Conservation (phyloP, 129 eudicot genomes). For the Pseudognaphalium luteoalbum region DNA sequence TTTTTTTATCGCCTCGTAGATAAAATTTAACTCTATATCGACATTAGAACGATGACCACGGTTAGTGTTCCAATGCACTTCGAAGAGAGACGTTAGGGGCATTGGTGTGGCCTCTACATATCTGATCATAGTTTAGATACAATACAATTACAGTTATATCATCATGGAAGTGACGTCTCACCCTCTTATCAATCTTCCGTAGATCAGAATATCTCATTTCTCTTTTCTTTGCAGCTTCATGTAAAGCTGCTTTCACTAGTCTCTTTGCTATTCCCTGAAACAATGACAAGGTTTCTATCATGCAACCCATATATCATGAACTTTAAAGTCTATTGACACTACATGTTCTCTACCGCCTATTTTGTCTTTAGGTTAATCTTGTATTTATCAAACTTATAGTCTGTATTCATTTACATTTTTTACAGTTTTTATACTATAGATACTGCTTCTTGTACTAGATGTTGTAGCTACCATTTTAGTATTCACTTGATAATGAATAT, state of each 20-base stretch:
- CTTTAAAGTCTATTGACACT: not conserved
- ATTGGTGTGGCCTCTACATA: constrained; percentile 39
- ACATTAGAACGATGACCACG: constrained; percentile 8
- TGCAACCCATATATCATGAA: not conserved
- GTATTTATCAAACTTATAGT: not conserved
- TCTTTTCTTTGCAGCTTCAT: constrained; percentile 66
- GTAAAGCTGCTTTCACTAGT: constrained; percentile 68
- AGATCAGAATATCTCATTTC: constrained; percentile 74
- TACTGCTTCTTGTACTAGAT: not conserved
- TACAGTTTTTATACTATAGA: not conserved
- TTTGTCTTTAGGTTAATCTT: constrained; percentile 14
- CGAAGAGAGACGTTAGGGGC: constrained; percentile 49
- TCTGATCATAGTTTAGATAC: constrained; percentile 59
- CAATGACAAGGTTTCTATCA: not conserved
- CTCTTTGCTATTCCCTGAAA: constrained; percentile 68
- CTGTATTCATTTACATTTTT: not conserved
- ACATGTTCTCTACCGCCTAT: not conserved
- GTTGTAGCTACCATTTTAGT: not conserved
- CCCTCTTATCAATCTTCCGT: constrained; percentile 56
- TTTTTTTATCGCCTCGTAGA: constrained; percentile 22
- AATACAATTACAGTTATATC: constrained; percentile 68
- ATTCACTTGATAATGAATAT: not conserved
- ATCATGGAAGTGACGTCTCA: constrained; percentile 70
- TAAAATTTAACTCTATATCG: constrained; percentile 34
- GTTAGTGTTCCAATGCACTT: constrained; percentile 57